Conservation (phyloP, 768 basidiomycete species). For the Sarcodon aspratus region DNA sequence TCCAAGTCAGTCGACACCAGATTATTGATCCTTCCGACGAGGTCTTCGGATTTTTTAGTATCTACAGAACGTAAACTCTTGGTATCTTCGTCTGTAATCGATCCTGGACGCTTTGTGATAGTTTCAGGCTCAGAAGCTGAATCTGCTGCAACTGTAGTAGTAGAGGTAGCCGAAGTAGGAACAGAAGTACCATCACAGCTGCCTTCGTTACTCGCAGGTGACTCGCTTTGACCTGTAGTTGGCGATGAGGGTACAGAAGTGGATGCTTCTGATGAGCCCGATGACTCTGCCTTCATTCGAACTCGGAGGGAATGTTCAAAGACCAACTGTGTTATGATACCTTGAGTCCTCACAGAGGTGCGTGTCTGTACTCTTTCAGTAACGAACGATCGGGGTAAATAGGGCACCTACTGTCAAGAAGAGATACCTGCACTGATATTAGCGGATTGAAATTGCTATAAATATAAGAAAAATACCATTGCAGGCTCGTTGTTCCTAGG, state of each 20-base stretch:
- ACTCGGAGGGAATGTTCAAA: conserved; percentile 53
- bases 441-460: background rate
- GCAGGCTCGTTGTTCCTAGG: conserved; percentile 23
- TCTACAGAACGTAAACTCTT: conserved; percentile 1
- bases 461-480: conserved; percentile 20
- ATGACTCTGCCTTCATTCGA: conserved; percentile 38
- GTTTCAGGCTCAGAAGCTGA: background rate
- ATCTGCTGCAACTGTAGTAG: conserved; percentile 1
- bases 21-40: conserved; percentile 73
- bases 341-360: conserved; percentile 36
- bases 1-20: conserved; percentile 53
- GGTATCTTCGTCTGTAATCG: background rate
- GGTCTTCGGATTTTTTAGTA: conserved; percentile 19
- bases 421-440: conserved; percentile 3
- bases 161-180: conserved; percentile 1
- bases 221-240: background rate
- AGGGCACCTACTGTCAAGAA: conserved; percentile 18
- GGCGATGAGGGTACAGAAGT: conserved; percentile 4
- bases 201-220: no score
- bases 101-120: background rate
- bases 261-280: conserved; percentile 3
- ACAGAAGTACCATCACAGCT: background rate
- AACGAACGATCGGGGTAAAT: background rate
- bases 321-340: conserved; percentile 38
- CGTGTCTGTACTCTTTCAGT: conserved; percentile 21